Evolutionary conservation across 805 yeast genomes (phyloP).

Genomic region (Jamesozyma piceae): DNA sequence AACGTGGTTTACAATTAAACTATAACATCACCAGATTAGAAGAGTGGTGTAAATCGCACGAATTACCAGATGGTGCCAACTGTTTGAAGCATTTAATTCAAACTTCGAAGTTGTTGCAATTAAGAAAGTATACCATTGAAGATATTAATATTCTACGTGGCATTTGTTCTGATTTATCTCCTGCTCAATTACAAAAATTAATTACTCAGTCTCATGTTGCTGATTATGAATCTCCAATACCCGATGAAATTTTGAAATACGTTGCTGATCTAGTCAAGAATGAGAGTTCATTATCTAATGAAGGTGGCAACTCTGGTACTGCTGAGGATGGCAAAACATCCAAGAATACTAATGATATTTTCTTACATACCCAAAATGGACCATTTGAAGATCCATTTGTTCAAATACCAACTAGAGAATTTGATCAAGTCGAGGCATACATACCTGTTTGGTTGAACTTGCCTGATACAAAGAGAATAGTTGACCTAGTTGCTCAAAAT

Average conservation of each 20-base stretch:
- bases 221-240: slow-evolving; percentile 89
- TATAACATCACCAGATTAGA: slow-evolving; percentile 93
- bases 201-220: slow-evolving; percentile 84
- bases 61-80: slow-evolving; percentile 75
- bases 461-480: slow-evolving; percentile 80
- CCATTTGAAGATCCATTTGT: slow-evolving; percentile 80
- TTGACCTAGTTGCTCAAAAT: slow-evolving; percentile 77
- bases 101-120: slow-evolving; percentile 85
- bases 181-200: slow-evolving; percentile 90
- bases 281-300: not conserved
- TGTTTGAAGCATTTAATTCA: slow-evolving; percentile 81
- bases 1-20: slow-evolving; percentile 91
- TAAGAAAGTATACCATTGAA: slow-evolving; percentile 78
- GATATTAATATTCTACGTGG: slow-evolving; percentile 90
- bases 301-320: not conserved
- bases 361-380: slow-evolving; percentile 60
- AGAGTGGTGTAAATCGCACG: slow-evolving; percentile 97
- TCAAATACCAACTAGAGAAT: slow-evolving; percentile 62
- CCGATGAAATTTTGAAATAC: slow-evolving; percentile 66
- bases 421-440: slow-evolving; percentile 76
- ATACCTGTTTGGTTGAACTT: slow-evolving; percentile 91
- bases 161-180: slow-evolving; percentile 87
- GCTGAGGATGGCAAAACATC: not conserved
- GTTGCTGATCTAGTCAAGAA: slow-evolving; percentile 70
- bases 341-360: slow-evolving; percentile 48